phyloP scores from a whole-genome alignment of 805 yeast species.

The Nakazawaea wickerhamii region DNA sequence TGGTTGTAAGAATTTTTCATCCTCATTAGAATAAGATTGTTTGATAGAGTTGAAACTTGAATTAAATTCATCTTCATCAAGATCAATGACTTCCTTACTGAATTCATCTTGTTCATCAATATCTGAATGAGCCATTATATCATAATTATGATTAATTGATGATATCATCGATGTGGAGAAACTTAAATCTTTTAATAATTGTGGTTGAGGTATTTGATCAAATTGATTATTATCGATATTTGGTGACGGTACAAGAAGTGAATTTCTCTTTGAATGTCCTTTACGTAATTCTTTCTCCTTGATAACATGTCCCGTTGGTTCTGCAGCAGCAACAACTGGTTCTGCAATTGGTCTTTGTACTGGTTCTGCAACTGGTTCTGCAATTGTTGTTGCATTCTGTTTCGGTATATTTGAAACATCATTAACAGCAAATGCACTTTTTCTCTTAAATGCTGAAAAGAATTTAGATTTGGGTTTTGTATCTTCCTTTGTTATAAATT shows the following conservation, averaged over 20 bases:
- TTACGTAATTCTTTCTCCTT: slow-evolving; percentile 1
- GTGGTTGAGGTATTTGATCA: background rate
- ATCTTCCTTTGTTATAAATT: background rate
- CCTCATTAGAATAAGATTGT: slow-evolving; percentile 2
- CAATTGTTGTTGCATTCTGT: too few species aligned
- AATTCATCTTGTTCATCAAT: background rate
- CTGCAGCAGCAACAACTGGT: background rate
- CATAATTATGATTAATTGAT: slow-evolving; percentile 12
- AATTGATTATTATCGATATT: background rate
- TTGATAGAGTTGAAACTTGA: slow-evolving; percentile 11
- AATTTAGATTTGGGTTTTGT: slow-evolving; percentile 6
- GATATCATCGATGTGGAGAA: slow-evolving; percentile 13
- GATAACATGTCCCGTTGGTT: background rate
- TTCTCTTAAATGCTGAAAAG: slow-evolving; percentile 12
- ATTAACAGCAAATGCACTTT: slow-evolving; percentile 8
- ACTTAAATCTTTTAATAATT: slow-evolving; percentile 9
- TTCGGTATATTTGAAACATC: too few species aligned
- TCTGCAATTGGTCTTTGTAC: too few species aligned
- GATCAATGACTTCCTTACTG: background rate
- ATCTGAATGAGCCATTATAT: slow-evolving; percentile 3
- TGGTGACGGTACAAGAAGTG: slow-evolving; percentile 11
- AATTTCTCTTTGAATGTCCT: slow-evolving; percentile 6
- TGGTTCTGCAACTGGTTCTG: background rate
- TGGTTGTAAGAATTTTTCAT: background rate
- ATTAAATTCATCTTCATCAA: slow-evolving; percentile 9